These are phyloP conservation scores for Zalaria obscura DNA, from an alignment of 2,329 filamentous ascomycete species.

Conservation along the genomic window DNA sequence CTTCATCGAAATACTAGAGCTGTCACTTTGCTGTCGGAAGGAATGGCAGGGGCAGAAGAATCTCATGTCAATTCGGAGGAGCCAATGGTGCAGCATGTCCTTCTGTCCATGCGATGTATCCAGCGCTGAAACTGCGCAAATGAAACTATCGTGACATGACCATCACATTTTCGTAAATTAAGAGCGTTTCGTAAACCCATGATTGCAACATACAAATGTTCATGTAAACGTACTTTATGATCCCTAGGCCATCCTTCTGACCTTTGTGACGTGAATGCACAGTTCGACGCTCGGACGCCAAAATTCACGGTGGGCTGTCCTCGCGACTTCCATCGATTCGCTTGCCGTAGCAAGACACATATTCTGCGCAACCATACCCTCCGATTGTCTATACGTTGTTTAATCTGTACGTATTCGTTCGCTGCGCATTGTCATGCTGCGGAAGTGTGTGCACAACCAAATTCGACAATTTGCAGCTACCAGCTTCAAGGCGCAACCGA, in stretches of 20 bases:
- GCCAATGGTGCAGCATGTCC: neutral
- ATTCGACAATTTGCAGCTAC: neutral
- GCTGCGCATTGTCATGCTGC: no score
- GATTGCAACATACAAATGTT: no score
- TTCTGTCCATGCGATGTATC: neutral
- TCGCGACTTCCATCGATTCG: neutral
- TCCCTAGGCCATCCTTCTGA: no score
- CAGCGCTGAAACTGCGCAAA: neutral
- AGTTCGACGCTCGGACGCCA: neutral
- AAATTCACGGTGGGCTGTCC: neutral
- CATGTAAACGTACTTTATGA: no score
- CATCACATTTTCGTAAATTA: neutral
- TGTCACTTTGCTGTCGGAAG: conserved; percentile 1
- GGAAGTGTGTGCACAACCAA: neutral
- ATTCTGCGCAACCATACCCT: neutral
- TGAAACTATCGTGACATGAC: neutral
- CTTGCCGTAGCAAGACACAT: neutral
- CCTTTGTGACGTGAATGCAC: neutral
- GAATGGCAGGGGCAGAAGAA: neutral
- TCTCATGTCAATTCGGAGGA: neutral
- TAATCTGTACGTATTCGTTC: neutral
- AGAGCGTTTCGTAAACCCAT: neutral
- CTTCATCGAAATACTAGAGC: conserved; percentile 1
- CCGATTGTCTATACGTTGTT: neutral
- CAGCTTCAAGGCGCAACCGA: neutral